phyloP scores from a whole-genome alignment of 352 stramenopile genomes.

The Globisporangium alternatum region DNA sequence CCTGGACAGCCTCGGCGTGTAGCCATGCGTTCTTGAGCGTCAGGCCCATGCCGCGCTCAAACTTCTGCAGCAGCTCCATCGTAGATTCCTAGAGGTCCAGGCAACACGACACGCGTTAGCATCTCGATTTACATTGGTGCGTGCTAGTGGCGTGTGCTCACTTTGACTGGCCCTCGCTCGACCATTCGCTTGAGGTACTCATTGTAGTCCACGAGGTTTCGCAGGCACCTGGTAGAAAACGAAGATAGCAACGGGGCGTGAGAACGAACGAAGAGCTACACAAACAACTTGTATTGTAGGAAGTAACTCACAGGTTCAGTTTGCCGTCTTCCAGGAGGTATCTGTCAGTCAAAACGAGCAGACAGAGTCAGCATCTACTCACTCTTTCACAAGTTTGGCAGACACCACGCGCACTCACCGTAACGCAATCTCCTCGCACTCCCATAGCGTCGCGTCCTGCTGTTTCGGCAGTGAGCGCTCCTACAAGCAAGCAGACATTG shows the following conservation, averaged over 20 bases:
- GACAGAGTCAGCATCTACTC: background rate
- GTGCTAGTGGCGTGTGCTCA: slow-evolving; percentile 12
- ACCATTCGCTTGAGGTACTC: slow-evolving; percentile 68
- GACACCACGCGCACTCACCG: slow-evolving; percentile 28
- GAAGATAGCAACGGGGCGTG: background rate
- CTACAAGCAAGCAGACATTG: slow-evolving; percentile 17
- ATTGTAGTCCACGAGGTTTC: slow-evolving; percentile 82
- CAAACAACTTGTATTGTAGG: background rate
- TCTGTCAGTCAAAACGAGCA: slow-evolving; percentile 24
- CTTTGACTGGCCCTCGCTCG: slow-evolving; percentile 64
- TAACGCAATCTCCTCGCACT: slow-evolving; percentile 85
- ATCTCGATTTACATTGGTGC: slow-evolving; percentile 1
- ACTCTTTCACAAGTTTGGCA: background rate
- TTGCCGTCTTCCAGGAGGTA: slow-evolving; percentile 91
- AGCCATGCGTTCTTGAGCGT: slow-evolving; percentile 90
- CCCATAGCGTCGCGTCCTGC: slow-evolving; percentile 87
- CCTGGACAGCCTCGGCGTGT: slow-evolving; percentile 86
- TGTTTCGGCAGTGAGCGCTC: slow-evolving; percentile 80
- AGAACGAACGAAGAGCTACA: slow-evolving; percentile 8
- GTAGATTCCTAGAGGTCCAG: slow-evolving; percentile 33
- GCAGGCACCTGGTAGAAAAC: slow-evolving; percentile 45
- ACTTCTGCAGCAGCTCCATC: slow-evolving; percentile 73
- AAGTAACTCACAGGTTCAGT: slow-evolving; percentile 71
- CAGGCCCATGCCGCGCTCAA: slow-evolving; percentile 86
- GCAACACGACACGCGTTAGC: background rate